These are phyloP conservation scores for Aethionema arabicum DNA, from an alignment of 345 rosid species.

Conservation along the genomic window DNA sequence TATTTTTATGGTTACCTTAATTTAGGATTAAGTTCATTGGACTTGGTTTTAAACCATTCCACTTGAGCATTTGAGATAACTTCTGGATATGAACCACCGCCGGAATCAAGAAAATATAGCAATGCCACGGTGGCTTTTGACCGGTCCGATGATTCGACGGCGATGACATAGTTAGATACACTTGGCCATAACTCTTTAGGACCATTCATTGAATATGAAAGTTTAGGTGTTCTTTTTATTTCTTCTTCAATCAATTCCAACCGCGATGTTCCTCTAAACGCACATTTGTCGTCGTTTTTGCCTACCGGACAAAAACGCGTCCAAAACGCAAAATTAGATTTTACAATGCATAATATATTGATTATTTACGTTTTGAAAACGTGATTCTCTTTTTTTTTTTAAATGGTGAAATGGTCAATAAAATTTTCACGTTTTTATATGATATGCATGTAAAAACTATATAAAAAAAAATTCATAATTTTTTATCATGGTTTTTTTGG, in stretches of 20 bases:
- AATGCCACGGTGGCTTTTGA: constrained; percentile 41
- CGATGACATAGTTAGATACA: constrained; percentile 67
- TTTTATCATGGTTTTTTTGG: too few relatives aligned
- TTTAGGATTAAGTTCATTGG: constrained; percentile 60
- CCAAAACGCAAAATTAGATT: constrained; percentile 10
- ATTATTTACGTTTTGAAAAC: background rate
- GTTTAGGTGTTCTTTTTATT: constrained; percentile 31
- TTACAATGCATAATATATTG: background rate
- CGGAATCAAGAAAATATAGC: constrained; percentile 88
- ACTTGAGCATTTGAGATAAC: constrained; percentile 73
- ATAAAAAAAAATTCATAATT: too few relatives aligned
- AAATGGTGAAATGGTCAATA: too few relatives aligned
- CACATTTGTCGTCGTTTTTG: constrained; percentile 43
- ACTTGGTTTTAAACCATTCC: constrained; percentile 63
- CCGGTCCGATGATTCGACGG: constrained; percentile 42
- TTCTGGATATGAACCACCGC: constrained; percentile 88
- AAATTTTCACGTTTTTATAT: too few relatives aligned
- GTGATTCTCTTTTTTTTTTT: too few relatives aligned
- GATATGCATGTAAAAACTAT: too few relatives aligned
- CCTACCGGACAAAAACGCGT: background rate
- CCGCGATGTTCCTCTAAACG: constrained; percentile 56
- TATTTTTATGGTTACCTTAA: constrained; percentile 40
- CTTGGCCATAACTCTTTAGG: constrained; percentile 82
- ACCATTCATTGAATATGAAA: constrained; percentile 54
- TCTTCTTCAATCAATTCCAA: constrained; percentile 60